phyloP scores from a whole-genome alignment of 805 yeast genomes.

The Metschnikowia henanensis region DNA sequence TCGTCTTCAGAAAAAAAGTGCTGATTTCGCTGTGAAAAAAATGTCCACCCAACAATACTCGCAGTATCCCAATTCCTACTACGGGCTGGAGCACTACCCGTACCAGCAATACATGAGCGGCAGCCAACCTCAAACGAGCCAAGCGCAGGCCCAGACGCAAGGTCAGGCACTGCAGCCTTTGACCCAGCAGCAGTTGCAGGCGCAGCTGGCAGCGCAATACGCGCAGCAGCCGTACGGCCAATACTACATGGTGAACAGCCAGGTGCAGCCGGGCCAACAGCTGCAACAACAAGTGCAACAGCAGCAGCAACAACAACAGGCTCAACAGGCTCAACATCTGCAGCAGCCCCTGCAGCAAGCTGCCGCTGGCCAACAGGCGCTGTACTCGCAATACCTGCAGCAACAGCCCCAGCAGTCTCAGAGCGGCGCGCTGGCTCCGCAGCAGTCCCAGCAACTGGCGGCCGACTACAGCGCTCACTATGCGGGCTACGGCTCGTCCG shows the following conservation, averaged over 20 bases:
- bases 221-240: constrained; percentile 20
- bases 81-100: constrained; percentile 24
- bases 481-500: constrained; percentile 15
- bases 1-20: background rate
- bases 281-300: constrained; percentile 6
- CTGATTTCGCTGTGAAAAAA: background rate
- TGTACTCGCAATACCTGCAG: background rate
- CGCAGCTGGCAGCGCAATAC: constrained; percentile 15
- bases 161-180: constrained; percentile 11
- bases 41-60: constrained; percentile 24
- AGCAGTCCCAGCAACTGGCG: constrained; percentile 10
- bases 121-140: constrained; percentile 17
- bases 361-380: constrained; percentile 9
- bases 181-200: constrained; percentile 15
- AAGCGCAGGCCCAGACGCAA: constrained; percentile 13
- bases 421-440: constrained; percentile 2
- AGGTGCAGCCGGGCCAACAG: constrained; percentile 17
- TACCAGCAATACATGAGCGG: constrained; percentile 21
- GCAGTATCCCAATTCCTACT: constrained; percentile 21
- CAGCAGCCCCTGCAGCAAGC: constrained; percentile 9
- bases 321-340: constrained; percentile 2
- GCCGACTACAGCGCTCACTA: constrained; percentile 19
- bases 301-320: constrained; percentile 7
- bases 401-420: background rate
- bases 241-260: constrained; percentile 21